A percentile compares a stretch with the other conserved stretches of the same genome.
Evolutionary conservation across 1,284 basidiomycete species (phyloP).

Genomic region (Erythrobasidium hasegawianum): DNA sequence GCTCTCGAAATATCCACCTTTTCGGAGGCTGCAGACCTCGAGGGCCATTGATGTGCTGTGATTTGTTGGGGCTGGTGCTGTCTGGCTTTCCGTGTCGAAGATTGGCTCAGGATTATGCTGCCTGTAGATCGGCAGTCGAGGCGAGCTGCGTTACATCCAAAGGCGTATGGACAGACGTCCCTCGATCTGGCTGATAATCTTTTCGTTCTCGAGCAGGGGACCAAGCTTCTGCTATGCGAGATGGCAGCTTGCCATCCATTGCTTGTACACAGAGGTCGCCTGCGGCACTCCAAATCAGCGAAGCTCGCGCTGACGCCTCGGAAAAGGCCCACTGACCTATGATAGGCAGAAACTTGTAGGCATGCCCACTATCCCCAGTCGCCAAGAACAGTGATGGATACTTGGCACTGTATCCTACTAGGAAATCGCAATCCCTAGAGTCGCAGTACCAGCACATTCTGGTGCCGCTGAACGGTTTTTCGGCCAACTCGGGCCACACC

Average conservation of each 20-base stretch:
- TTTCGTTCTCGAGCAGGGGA: slow-evolving; percentile 31
- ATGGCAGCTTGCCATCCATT: slow-evolving; percentile 24
- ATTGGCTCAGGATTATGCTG: too few species aligned
- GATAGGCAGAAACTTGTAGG: slow-evolving; percentile 63
- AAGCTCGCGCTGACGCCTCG: neutral
- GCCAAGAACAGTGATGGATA: slow-evolving; percentile 63
- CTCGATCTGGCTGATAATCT: slow-evolving; percentile 25
- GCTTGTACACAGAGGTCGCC: slow-evolving; percentile 24
- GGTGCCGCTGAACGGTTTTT: slow-evolving; percentile 63
- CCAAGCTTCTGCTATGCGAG: slow-evolving; percentile 31
- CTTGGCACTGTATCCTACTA: slow-evolving; percentile 64
- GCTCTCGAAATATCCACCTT: slow-evolving; percentile 11
- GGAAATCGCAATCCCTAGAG: slow-evolving; percentile 64
- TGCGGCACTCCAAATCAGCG: slow-evolving; percentile 34
- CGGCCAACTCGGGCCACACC: slow-evolving; percentile 68
- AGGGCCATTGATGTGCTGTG: too few species aligned
- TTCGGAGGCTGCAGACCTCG: slow-evolving; percentile 4
- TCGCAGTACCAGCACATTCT: slow-evolving; percentile 72
- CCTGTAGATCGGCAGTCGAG: neutral
- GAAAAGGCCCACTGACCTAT: neutral
- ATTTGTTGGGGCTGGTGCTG: too few species aligned
- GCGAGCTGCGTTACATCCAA: slow-evolving; percentile 3
- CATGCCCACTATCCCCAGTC: slow-evolving; percentile 75
- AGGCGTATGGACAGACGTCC: neutral
- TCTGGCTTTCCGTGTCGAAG: too few species aligned